Percentiles rank a stretch among this genome's conserved stretches.
phyloP scores from a whole-genome alignment of 345 rosid species.

The Punica granatum region DNA sequence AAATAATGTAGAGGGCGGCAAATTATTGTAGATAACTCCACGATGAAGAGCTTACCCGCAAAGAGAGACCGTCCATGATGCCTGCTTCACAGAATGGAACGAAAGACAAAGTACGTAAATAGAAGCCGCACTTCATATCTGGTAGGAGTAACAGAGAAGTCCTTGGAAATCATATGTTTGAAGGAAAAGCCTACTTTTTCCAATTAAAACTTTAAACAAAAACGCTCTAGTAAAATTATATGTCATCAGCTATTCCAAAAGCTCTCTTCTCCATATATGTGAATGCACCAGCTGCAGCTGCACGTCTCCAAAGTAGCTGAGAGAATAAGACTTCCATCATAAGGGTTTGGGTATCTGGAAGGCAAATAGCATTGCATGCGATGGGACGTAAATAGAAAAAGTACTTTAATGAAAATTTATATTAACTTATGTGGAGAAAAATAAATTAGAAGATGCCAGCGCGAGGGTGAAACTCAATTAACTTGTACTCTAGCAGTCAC shows the following conservation, averaged over 20 bases:
- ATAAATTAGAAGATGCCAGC: not conserved
- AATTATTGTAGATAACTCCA: not conserved
- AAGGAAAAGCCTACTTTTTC: not conserved
- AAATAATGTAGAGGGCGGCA: not conserved
- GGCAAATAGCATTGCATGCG: not conserved
- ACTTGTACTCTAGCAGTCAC: too few species aligned
- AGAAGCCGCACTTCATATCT: conserved; percentile 97
- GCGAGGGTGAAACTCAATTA: not conserved
- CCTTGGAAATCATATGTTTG: not conserved
- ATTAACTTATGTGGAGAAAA: not conserved
- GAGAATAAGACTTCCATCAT: conserved; percentile 51
- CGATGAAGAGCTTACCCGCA: conserved; percentile 44
- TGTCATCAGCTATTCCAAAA: conserved; percentile 94
- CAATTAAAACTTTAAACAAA: not conserved
- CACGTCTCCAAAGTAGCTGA: conserved; percentile 90
- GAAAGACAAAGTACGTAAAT: conserved; percentile 85
- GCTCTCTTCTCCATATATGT: conserved; percentile 70
- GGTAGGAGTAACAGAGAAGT: conserved; percentile 17
- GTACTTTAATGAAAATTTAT: too few species aligned
- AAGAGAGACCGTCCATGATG: conserved; percentile 70
- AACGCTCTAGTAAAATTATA: conserved; percentile 27
- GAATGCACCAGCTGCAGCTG: conserved; percentile 69
- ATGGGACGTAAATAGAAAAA: not conserved
- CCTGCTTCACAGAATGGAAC: conserved; percentile 92
- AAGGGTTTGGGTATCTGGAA: conserved; percentile 47